Base-by-base conservation (phyloP, 1,284 basidiomycete genomes). In the Puccinia horiana region DNA sequence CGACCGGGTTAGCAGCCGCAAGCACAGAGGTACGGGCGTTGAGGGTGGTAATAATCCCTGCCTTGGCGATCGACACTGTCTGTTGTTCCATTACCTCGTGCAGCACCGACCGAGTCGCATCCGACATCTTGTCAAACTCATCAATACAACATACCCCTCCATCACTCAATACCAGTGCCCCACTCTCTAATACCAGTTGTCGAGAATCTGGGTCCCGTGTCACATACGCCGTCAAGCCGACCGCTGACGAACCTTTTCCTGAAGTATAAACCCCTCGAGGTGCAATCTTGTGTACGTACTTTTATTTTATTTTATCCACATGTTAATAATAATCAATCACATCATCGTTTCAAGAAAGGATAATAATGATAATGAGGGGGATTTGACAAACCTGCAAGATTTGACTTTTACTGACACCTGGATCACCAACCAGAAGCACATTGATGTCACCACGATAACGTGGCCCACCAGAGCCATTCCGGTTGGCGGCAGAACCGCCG, bases 51-150 rank as follows among this genome's bases (percentile, higher is more conserved):
- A 98, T 99, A 86, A 99, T 99, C 14, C 97, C 97, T 0, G 96
- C 96, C 88, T 99, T 99, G n/a, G 97, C 97, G 83, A 99, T 96
- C 1, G 96, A 98, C 2, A 99, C 95, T 0, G 96, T 99, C 92
- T 99, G 96, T 92, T 99, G 96, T 91, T 99, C 96, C 96, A 99
- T 99, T 56, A 98, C 97, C 92, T 99, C 97, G 87, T 99, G 96
- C 75, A 99, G 88, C 0, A 98, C 97, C 87, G 94, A 96, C 72
- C 97, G 91, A 12, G 96, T 98, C 0, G 95, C 92, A 85, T 99
- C 96, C 0, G 93, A 93, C 96, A 99, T 99, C 88, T 99, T 99
- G 89, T 99, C 97, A 85, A 99, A 99, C 88, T 98, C 96, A 86
- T 99, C 96, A 85, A 99, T 99, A 87, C 97, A 99, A 88, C 97